Evolutionary conservation across 768 basidiomycete species (phyloP), one percentile per base, ranked within the genome.

Genomic region (Tylopilus cervinicoccineus): DNA sequence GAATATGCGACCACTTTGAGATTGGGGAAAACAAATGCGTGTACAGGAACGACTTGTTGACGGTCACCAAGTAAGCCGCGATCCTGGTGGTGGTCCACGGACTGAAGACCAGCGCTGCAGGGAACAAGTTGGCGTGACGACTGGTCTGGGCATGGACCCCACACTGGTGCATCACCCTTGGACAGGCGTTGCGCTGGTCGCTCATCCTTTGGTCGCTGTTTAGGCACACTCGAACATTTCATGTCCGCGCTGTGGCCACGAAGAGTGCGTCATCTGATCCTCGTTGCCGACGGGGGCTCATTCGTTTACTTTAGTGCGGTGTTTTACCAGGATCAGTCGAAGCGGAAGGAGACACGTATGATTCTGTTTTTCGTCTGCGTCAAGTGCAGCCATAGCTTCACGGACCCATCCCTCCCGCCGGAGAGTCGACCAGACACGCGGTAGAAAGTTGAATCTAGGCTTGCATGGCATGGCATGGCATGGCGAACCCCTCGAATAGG

Each of bases 311-410:
- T n/a, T 60, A 98, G 94, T 62, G 82, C 91, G 43, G 94, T 98
- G 5, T 81, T 89, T 63, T 98, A 88, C 67, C 95, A 97, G 68
- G 95, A 97, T 68, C 95, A 98, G 66, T 96, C 93, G 16, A 94
- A 95, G 65, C 85, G 95, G 47, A 92, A 91, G 59, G 92, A 95
- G 64, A 97, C 95, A 2, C 79, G 88, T 2, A 95, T 95, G 93
- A 89, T 90, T 42, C 76, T 93, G 2, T 94, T 93, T 72, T 94
- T 83, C 63, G 90, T 93, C 38, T 94, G 91, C 64, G 80, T 82
- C 19, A 86, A 86, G 58, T 92, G 89, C 65, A 84, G 85, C 55
- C 73, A 86, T 55, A 80, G 74, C 58, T 92, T 86, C 62, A 76
- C 76, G 44, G 90, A 93, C 66, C 84, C 88, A 19, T 75, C 73